These are phyloP conservation scores for Saccharomycopsis amapae DNA, from an alignment of 805 yeast species.

Conservation along the genomic window DNA sequence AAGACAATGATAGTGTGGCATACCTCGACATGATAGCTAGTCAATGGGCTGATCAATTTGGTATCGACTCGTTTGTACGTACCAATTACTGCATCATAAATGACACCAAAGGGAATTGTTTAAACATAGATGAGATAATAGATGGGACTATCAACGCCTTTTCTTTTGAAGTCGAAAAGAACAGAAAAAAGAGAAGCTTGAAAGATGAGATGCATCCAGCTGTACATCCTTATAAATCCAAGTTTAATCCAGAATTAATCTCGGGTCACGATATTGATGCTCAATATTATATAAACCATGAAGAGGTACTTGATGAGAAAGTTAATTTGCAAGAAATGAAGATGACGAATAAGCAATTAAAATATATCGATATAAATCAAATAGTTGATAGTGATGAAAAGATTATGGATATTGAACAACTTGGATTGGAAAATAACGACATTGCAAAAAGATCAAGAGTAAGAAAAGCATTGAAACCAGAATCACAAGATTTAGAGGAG, in stretches of 20 bases:
- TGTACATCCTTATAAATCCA: background rate
- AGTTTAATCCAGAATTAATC: background rate
- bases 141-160: background rate
- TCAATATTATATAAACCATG: background rate
- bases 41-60: background rate
- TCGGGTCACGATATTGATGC: background rate
- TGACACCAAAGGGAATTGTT: background rate
- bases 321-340: background rate
- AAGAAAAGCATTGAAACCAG: background rate
- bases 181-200: background rate
- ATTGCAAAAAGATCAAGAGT: background rate
- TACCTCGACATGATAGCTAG: background rate
- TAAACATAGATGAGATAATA: background rate
- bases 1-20: background rate
- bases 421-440: background rate
- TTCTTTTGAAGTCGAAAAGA: background rate
- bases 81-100: background rate
- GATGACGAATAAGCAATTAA: background rate
- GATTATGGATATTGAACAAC: background rate
- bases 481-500: background rate
- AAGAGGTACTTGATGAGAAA: background rate
- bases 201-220: background rate
- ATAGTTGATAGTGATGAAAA: background rate
- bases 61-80: background rate
- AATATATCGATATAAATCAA: background rate